Conservation (phyloP, 176 grass and related monocot species). For the Eremochloa ophiuroides region DNA sequence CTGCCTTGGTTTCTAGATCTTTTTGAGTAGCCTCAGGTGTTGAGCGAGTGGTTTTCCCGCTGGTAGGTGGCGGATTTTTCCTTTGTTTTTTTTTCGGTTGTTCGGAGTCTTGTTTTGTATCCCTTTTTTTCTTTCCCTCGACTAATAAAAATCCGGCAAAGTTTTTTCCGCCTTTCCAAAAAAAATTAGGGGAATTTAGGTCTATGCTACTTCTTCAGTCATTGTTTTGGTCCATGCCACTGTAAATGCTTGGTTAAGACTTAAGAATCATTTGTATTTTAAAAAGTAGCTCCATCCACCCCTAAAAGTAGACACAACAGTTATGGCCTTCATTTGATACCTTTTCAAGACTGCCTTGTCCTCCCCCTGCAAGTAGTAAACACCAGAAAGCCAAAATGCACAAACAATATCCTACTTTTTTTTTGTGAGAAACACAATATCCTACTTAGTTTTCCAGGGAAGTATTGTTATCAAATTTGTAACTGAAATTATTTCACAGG, state of each 20-base stretch:
- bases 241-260: background rate
- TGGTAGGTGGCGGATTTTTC: too few relatives aligned
- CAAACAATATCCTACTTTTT: background rate
- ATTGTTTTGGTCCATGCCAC: background rate
- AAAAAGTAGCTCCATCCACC: background rate
- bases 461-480: background rate
- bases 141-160: too few relatives aligned
- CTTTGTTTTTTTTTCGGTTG: too few relatives aligned
- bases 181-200: too few relatives aligned
- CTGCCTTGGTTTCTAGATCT: too few relatives aligned
- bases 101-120: too few relatives aligned
- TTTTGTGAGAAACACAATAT: background rate
- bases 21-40: too few relatives aligned
- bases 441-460: background rate
- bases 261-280: background rate
- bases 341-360: background rate
- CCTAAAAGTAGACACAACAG: background rate
- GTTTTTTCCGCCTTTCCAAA: too few relatives aligned
- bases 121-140: too few relatives aligned
- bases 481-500: slow-evolving; percentile 40
- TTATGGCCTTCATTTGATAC: background rate
- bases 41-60: too few relatives aligned
- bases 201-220: background rate
- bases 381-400: background rate
- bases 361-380: background rate